Percentiles rank a stretch among this genome's conserved stretches.
Conservation (phyloP, 2,329 filamentous ascomycete genomes). For the Chrysoporthe deuterocubensis region DNA sequence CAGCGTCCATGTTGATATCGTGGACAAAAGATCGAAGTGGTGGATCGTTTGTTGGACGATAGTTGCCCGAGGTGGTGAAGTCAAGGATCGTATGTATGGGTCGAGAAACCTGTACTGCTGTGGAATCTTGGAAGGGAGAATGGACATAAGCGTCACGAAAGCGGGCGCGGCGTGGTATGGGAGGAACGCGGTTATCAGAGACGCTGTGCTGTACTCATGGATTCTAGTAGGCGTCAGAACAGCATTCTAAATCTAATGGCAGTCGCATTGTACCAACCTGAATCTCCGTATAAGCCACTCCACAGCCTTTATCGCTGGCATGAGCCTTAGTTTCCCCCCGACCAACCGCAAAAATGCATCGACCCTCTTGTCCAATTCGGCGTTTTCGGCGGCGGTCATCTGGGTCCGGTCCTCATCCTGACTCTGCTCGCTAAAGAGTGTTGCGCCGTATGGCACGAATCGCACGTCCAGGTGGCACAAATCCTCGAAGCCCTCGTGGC, state of each 20-base stretch:
- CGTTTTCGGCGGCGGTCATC: constrained; percentile 81
- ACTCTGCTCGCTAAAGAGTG: constrained; percentile 92
- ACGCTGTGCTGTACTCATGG: constrained; percentile 86
- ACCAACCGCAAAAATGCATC: constrained; percentile 83
- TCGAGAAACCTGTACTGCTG: constrained; percentile 80
- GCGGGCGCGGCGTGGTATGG: constrained; percentile 88
- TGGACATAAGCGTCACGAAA: constrained; percentile 85
- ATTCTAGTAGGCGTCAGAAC: constrained; percentile 57
- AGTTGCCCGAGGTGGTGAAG: constrained; percentile 76
- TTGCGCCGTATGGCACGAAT: constrained; percentile 74
- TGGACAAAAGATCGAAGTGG: constrained; percentile 74
- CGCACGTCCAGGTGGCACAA: constrained; percentile 84
- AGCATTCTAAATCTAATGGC: constrained; percentile 1
- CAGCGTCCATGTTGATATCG: constrained; percentile 79
- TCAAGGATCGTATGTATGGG: constrained; percentile 80
- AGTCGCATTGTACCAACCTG: constrained; percentile 56
- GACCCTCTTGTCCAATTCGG: constrained; percentile 75
- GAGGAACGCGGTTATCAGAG: constrained; percentile 81
- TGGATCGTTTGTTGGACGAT: constrained; percentile 84
- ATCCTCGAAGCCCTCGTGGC: constrained; percentile 87
- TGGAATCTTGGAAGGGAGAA: constrained; percentile 77
- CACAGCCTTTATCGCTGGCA: constrained; percentile 85
- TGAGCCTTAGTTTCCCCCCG: constrained; percentile 76
- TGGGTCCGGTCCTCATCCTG: constrained; percentile 85
- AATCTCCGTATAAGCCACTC: constrained; percentile 96